Evolutionary conservation across 768 basidiomycete species (phyloP), one percentile per base, ranked within the genome.

Genomic region (Favolaschia claudopus): DNA sequence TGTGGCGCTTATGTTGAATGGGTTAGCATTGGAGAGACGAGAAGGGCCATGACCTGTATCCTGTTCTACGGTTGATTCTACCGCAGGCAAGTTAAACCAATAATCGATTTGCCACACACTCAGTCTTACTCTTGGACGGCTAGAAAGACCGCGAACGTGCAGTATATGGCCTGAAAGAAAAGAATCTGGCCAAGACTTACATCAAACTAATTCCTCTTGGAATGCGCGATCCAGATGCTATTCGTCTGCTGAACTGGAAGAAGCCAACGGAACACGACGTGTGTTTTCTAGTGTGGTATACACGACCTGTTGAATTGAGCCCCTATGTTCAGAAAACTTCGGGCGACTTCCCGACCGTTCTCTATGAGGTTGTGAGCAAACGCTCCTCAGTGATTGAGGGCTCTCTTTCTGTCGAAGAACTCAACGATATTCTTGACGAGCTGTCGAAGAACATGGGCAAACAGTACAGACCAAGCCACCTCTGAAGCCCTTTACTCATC

Each of bases 111-210:
- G 3, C 1, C 14, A 14, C 31, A 33, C 51, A 34, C 8, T 24
- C 19, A 61, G 49, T 69, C 47, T 31, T 2, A 28, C 45, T 39
- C 43, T 14, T 17, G 14, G 15, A 38, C 29, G n/a, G 56, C 20
- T 72, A 99, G 95, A 93, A 97, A 85, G 97, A 99, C 71, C 84
- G 90, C 31, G 94, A 98, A 61, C 87, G 97, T 50, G 85, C 93
- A 0, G 89, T 95, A 0, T 99, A 99, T 72, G 93, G 95, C 14
- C 74, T 97, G 64, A 99, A 99, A 72, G 97, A 99, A 78, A 92
- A 91, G 76, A 92, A 91, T 69, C 77, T 99, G 3, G 96, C 95
- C 5, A 98, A 95, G 73, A 87, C 86, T 10, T 97, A 96, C 70
- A 93, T 96, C 77, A 89, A 91, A 60, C 82, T 96, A 3, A 91